A percentile compares a stretch with the other conserved stretches of the same genome.
Conservation (phyloP, 441 rosid species). For the Gossypium gossypioides region DNA sequence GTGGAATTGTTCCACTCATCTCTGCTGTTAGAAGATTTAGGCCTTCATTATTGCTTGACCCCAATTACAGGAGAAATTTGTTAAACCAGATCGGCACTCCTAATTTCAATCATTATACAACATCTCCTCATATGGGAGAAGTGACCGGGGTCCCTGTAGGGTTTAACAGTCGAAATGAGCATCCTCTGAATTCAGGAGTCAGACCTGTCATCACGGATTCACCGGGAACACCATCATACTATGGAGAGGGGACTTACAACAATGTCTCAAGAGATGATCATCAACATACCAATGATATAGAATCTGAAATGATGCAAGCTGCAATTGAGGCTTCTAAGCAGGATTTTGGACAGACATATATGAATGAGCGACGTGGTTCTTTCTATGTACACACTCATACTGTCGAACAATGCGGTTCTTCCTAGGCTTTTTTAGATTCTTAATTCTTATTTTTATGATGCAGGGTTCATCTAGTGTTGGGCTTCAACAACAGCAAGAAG, state of each 20-base stretch:
- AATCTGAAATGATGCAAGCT: constrained; percentile 61
- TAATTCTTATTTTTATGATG: constrained; percentile 13
- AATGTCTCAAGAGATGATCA: constrained; percentile 24
- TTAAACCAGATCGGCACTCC: constrained; percentile 43
- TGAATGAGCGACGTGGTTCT: constrained; percentile 12
- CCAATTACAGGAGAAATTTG: constrained; percentile 56
- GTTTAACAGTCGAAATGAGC: constrained; percentile 27
- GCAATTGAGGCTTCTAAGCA: constrained; percentile 73
- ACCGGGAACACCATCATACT: constrained; percentile 24
- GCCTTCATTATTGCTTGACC: constrained; percentile 63
- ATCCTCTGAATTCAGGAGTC: constrained; percentile 27
- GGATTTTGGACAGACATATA: constrained; percentile 33
- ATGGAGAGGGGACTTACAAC: constrained; percentile 24
- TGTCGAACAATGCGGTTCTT: background rate
- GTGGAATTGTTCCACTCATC: constrained; percentile 45
- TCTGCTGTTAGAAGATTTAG: constrained; percentile 59
- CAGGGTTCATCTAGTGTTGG: constrained; percentile 35
- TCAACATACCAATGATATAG: constrained; percentile 29
- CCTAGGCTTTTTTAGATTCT: background rate
- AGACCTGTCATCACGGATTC: constrained; percentile 25
- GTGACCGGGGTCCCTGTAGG: constrained; percentile 25
- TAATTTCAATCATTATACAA: constrained; percentile 21
- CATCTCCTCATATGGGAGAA: constrained; percentile 29
- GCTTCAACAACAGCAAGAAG: constrained; percentile 35
- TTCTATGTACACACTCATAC: constrained; percentile 2